Evolutionary conservation across 805 yeast genomes (phyloP).

Genomic region (Schizosaccharomyces cryophilus): DNA sequence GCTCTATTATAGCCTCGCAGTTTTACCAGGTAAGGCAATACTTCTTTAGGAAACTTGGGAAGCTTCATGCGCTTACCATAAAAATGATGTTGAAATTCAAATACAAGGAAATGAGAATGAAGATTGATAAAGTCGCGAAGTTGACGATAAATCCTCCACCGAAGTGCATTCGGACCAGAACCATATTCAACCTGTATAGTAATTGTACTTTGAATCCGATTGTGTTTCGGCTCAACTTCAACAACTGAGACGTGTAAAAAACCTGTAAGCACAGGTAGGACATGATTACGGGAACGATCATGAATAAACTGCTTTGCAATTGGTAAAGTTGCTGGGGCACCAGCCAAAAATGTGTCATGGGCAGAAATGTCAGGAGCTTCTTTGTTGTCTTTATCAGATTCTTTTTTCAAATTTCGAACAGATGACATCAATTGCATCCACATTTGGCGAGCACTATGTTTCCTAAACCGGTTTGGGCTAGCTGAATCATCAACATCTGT

Average conservation of each 20-base stretch:
- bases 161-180: slow-evolving; percentile 47
- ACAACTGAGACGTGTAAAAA: slow-evolving; percentile 42
- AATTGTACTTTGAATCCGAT: slow-evolving; percentile 23
- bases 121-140: slow-evolving; percentile 47
- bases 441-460: neutral
- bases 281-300: slow-evolving; percentile 31
- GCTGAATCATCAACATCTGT: too few species aligned
- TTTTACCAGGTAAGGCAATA: slow-evolving; percentile 8
- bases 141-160: slow-evolving; percentile 57
- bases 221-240: slow-evolving; percentile 12
- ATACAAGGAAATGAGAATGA: slow-evolving; percentile 41
- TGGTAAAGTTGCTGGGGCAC: slow-evolving; percentile 49
- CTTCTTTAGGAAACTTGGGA: slow-evolving; percentile 21
- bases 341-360: slow-evolving; percentile 32
- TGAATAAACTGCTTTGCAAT: slow-evolving; percentile 49
- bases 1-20: slow-evolving; percentile 2
- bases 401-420: neutral
- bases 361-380: slow-evolving; percentile 9
- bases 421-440: neutral
- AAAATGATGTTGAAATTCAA: slow-evolving; percentile 15
- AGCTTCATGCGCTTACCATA: slow-evolving; percentile 10
- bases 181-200: slow-evolving; percentile 75
- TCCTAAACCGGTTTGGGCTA: neutral
- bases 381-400: neutral
- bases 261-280: slow-evolving; percentile 63